Evolutionary conservation across 345 rosid species (phyloP).

Genomic region (Syzygium aromaticum): DNA sequence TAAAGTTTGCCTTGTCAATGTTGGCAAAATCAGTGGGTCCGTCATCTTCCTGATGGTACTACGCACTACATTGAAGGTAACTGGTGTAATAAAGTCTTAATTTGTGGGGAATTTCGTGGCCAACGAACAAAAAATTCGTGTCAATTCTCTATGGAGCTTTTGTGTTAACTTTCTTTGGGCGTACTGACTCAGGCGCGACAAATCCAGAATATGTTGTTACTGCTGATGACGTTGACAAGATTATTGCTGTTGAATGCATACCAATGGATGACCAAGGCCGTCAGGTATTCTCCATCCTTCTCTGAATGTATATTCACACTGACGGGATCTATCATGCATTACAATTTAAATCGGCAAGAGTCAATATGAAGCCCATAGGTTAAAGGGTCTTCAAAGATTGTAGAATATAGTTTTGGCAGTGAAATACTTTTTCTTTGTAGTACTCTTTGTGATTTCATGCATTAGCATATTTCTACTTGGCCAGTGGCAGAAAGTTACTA

Average conservation of each 20-base stretch:
- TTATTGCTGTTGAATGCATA: constrained; percentile 97
- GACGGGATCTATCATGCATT: neutral
- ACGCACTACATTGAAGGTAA: constrained; percentile 91
- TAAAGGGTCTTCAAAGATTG: neutral
- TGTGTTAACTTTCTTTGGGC: neutral
- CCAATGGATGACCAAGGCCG: constrained; percentile 97
- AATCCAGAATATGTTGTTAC: constrained; percentile 95
- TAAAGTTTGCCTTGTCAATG: neutral
- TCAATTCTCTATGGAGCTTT: neutral
- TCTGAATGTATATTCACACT: neutral
- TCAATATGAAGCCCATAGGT: neutral
- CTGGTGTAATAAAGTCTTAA: neutral
- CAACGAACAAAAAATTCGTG: neutral
- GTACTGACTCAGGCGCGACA: constrained; percentile 63
- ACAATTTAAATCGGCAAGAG: neutral
- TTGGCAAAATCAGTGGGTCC: constrained; percentile 58
- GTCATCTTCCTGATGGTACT: constrained; percentile 95
- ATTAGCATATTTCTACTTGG: neutral
- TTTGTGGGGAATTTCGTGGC: neutral
- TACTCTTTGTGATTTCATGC: neutral
- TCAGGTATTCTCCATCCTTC: constrained; percentile 43
- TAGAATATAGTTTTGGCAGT: neutral
- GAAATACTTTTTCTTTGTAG: neutral
- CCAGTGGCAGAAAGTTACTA: neutral
- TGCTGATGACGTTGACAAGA: constrained; percentile 94